Conservation (phyloP, 2,329 filamentous ascomycete genomes). For the Beauveria scarabaeidicola region DNA sequence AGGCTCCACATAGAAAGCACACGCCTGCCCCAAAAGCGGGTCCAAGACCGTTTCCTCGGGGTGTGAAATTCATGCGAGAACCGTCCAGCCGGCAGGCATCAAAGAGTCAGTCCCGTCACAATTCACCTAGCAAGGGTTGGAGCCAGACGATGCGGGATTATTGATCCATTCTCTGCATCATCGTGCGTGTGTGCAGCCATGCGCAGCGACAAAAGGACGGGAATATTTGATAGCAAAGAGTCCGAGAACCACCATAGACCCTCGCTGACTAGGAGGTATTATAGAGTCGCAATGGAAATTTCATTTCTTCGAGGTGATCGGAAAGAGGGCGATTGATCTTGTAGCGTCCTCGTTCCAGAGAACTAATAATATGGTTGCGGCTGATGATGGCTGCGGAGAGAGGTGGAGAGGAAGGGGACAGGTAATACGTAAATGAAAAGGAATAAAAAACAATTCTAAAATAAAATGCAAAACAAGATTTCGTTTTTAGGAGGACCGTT, state of each 20-base stretch:
- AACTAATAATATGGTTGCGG: neutral
- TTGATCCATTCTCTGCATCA: neutral
- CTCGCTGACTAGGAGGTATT: neutral
- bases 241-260: no score
- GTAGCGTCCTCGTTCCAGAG: neutral
- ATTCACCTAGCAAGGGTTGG: neutral
- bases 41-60: neutral
- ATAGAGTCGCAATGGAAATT: no score
- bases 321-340: neutral
- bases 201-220: neutral
- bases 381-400: neutral
- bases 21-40: neutral
- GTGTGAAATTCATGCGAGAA: slow-evolving; percentile 3
- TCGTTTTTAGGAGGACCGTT: slow-evolving; percentile 1
- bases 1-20: neutral
- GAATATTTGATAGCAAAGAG: neutral
- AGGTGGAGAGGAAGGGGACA: neutral
- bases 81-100: slow-evolving; percentile 3
- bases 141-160: neutral
- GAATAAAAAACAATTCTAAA: neutral
- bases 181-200: neutral
- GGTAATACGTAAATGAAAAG: neutral
- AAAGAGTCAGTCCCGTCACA: neutral
- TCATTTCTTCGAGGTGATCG: neutral
- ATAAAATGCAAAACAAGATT: neutral